Conservation (phyloP, 306 rosid species). For the Abrus precatorius region DNA sequence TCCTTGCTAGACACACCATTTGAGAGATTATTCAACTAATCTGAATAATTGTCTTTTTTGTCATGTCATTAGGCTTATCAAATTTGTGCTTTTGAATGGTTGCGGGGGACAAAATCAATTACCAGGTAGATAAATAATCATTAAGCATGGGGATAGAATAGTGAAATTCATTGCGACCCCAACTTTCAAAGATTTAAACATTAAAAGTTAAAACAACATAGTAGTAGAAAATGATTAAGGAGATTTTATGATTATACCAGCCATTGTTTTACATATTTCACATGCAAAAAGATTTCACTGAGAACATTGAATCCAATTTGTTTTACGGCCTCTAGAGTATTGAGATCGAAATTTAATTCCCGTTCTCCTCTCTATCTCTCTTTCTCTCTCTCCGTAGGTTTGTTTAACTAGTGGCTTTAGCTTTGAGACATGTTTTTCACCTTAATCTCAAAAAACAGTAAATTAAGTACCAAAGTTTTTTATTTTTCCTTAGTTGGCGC, state of each 20-base stretch:
- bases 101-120: constrained; percentile 68
- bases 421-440: constrained; percentile 9
- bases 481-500: not conserved
- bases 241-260: constrained; percentile 30
- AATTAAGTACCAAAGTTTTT: not conserved
- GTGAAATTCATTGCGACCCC: constrained; percentile 47
- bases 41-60: constrained; percentile 36
- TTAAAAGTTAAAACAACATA: constrained; percentile 12
- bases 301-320: constrained; percentile 31
- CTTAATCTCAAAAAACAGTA: not conserved
- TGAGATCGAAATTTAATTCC: constrained; percentile 22
- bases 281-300: constrained; percentile 33
- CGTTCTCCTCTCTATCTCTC: no score
- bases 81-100: constrained; percentile 51
- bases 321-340: not conserved
- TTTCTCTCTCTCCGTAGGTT: not conserved
- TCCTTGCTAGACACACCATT: constrained; percentile 23
- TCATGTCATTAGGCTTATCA: constrained; percentile 60
- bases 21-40: constrained; percentile 41
- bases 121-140: constrained; percentile 56
- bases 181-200: constrained; percentile 16
- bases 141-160: constrained; percentile 65
- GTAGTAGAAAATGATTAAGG: constrained; percentile 36
- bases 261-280: constrained; percentile 48
- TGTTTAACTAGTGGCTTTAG: not conserved